Evolutionary conservation across 495 filamentous ascomycete species (phyloP), one percentile per base, ranked within the genome.

Genomic region (Penicillium coffeae): DNA sequence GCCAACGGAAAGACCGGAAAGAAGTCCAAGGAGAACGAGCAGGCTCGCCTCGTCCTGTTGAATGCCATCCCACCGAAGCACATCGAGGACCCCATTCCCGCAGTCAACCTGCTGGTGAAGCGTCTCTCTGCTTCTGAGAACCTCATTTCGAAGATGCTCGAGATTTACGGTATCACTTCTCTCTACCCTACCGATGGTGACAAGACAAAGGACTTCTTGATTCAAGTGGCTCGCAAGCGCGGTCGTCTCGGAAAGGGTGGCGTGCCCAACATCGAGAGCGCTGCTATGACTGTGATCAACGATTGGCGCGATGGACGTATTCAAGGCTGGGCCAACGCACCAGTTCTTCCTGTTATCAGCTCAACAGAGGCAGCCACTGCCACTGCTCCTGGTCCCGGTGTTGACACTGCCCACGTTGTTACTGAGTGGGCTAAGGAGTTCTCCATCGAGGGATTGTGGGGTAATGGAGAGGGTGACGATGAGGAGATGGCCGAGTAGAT

Each of bases 261-360:
- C 27, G 76, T 97, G 27, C 93, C 93, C 34, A 97, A 98, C 66
- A 63, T 96, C 37, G 72, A 82, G 49, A 82, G 86, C 45, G 93
- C 94, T 5, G 93, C 91, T 25, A 92, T 90, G 78, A 86, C 87
- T 2, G 92, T 98, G 15, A 82, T 98, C 49, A 91, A 82, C 38
- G 93, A 98, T 73, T 95, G 93, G 91, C 75, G 94, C 41, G 93
- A 96, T 66, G 93, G 92, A 5, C 77, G 93, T 21, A 95, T 98
- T 45, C 89, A 95, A 64, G 92, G 92, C 19, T 97, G 92, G 92
- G 78, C 80, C 18, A 85, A 87, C 35, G 80, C 89, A 1, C 92
- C 92, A 2, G 76, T 73, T 4, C 59, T 84, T 39, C 65, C 76
- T 15, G 73, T 83, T n/a, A 77, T 77, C 19, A 56, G 65, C n/a